phyloP scores from a whole-genome alignment of 2,329 filamentous ascomycete genomes.

The Drechslera avenae region DNA sequence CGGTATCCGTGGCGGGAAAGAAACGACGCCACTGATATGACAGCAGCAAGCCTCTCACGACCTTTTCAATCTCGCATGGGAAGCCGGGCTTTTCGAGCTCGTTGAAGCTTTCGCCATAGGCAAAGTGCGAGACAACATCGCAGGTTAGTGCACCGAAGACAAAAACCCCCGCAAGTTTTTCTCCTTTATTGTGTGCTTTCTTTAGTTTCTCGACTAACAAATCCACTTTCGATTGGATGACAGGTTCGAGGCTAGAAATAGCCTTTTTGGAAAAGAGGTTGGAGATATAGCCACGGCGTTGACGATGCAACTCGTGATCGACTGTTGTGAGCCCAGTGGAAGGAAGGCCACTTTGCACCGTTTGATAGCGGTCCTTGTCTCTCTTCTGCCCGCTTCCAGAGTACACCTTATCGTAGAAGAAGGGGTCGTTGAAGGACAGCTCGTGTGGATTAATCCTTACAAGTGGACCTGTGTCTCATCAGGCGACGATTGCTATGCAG shows the following conservation, averaged over 20 bases:
- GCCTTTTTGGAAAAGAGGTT: constrained; percentile 35
- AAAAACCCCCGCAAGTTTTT: constrained; percentile 6
- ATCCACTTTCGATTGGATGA: constrained; percentile 20
- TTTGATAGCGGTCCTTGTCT: background rate
- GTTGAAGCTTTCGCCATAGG: constrained; percentile 10
- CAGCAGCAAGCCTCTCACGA: constrained; percentile 1
- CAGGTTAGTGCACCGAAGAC: constrained; percentile 11
- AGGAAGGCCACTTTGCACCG: background rate
- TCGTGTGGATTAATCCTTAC: constrained; percentile 15
- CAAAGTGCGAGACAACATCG: constrained; percentile 14
- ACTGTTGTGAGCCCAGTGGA: background rate
- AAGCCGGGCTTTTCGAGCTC: constrained; percentile 8
- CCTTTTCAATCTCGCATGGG: constrained; percentile 2
- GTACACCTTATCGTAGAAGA: constrained; percentile 4
- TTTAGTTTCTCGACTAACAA: constrained; percentile 7
- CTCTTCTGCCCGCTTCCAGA: constrained; percentile 1
- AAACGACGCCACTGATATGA: background rate
- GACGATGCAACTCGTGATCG: constrained; percentile 32
- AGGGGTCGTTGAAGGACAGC: constrained; percentile 15
- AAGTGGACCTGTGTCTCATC: constrained; percentile 15
- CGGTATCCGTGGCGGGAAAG: background rate
- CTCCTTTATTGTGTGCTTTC: background rate
- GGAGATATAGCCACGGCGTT: constrained; percentile 27
- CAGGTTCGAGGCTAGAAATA: constrained; percentile 23
- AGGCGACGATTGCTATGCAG: background rate